Percentiles rank a stretch among this genome's conserved stretches.
phyloP scores from a whole-genome alignment of 441 rosid genomes.

The Macaranga tanarius region DNA sequence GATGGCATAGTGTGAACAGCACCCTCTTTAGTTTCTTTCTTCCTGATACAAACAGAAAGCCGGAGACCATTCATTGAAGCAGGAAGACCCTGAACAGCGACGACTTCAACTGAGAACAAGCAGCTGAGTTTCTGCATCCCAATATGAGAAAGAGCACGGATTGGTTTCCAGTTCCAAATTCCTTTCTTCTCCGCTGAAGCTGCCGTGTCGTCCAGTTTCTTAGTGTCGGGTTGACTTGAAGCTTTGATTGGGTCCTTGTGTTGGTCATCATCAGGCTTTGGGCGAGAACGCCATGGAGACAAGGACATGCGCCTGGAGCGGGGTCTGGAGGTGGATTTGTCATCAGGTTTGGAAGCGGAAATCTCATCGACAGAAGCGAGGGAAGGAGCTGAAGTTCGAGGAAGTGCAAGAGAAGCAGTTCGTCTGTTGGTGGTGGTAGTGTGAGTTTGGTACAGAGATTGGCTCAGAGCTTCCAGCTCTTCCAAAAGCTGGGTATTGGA shows the following conservation, averaged over 20 bases:
- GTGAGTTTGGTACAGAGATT: conserved; percentile 70
- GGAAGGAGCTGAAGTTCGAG: conserved; percentile 55
- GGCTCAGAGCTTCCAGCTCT: conserved; percentile 80
- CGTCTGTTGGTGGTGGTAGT: conserved; percentile 43
- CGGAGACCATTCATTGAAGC: conserved; percentile 93
- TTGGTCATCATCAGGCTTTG: conserved; percentile 48
- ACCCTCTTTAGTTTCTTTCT: conserved; percentile 78
- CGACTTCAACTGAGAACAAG: conserved; percentile 81
- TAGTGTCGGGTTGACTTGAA: conserved; percentile 17
- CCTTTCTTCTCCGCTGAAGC: conserved; percentile 58
- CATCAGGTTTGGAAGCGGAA: conserved; percentile 25
- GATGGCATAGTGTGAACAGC: conserved; percentile 93
- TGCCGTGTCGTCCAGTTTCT: conserved; percentile 36
- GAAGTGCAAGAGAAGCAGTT: conserved; percentile 66
- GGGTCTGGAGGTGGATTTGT: conserved; percentile 29
- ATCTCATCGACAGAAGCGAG: conserved; percentile 40
- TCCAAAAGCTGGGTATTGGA: conserved; percentile 74
- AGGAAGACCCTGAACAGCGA: conserved; percentile 76
- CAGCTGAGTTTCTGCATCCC: conserved; percentile 90
- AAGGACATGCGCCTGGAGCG: conserved; percentile 77
- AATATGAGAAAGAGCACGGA: conserved; percentile 69
- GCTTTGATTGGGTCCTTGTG: conserved; percentile 26
- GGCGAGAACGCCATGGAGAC: conserved; percentile 87
- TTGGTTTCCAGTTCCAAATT: conserved; percentile 91
- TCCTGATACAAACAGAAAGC: conserved; percentile 76